Conservation (phyloP, 352 stramenopile genomes). For the Bremia lactucae region DNA sequence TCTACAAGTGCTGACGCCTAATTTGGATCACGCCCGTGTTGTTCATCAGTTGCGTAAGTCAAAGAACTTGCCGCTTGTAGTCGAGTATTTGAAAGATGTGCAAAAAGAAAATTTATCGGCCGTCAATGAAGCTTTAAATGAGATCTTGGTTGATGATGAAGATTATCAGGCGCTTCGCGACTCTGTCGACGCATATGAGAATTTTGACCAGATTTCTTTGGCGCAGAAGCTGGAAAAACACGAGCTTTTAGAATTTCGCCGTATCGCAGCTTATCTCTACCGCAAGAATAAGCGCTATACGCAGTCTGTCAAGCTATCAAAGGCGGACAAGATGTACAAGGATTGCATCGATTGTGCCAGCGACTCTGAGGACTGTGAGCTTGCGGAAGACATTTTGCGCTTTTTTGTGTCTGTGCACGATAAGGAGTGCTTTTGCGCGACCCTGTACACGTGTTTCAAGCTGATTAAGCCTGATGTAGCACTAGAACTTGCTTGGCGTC, state of each 20-base stretch:
- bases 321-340: constrained; percentile 99
- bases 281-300: constrained; percentile 98
- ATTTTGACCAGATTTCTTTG: constrained; percentile 99
- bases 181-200: constrained; percentile 98
- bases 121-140: constrained; percentile 99
- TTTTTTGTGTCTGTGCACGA: constrained; percentile 99
- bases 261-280: constrained; percentile 99
- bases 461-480: constrained; percentile 98
- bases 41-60: constrained; percentile 97
- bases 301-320: constrained; percentile 97
- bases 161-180: constrained; percentile 95
- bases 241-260: constrained; percentile 98
- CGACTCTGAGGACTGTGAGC: constrained; percentile 91
- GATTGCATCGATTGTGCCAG: constrained; percentile 98
- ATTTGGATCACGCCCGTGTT: constrained; percentile 96
- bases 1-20: constrained; percentile 96
- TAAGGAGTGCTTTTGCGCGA: constrained; percentile 98
- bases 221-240: constrained; percentile 98
- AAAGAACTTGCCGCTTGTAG: constrained; percentile 93
- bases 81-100: constrained; percentile 97
- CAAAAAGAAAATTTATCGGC: constrained; percentile 98
- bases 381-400: constrained; percentile 95
- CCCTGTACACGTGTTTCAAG: constrained; percentile 98
- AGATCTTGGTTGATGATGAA: constrained; percentile 94
- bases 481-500: constrained; percentile 97